These are phyloP conservation scores for Alternaria postmessia DNA, from an alignment of 2,329 filamentous ascomycete genomes.

Conservation along the genomic window DNA sequence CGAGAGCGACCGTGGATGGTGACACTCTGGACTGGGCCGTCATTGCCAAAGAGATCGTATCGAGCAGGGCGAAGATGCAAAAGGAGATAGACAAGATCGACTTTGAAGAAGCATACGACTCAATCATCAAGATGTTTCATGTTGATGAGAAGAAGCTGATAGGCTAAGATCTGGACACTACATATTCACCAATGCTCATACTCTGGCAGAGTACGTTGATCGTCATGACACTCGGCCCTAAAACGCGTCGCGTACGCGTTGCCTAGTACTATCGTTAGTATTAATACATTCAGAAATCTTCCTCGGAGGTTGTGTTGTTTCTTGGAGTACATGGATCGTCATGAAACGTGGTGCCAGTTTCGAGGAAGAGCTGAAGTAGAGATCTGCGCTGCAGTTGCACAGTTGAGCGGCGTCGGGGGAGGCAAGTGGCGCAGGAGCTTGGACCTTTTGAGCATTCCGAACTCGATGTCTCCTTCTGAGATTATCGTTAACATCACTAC, in stretches of 20 bases:
- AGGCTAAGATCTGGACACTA: background rate
- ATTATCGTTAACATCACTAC: background rate
- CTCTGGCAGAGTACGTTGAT: background rate
- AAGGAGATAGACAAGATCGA: conserved; percentile 43
- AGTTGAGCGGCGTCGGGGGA: background rate
- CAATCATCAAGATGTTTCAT: background rate
- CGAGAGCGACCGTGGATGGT: conserved; percentile 18
- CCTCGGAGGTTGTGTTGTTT: too few relatives aligned
- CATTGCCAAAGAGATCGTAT: conserved; percentile 41
- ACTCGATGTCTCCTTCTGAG: background rate
- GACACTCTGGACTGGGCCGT: conserved; percentile 41
- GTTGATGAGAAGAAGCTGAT: background rate
- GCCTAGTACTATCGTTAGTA: background rate
- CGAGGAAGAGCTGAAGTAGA: background rate
- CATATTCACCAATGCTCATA: background rate
- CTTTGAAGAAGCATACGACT: conserved; percentile 25
- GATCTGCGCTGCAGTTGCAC: conserved; percentile 1
- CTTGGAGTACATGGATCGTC: background rate
- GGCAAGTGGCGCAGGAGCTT: conserved; percentile 4
- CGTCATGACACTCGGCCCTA: background rate
- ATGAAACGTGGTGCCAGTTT: background rate
- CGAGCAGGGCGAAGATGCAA: conserved; percentile 40
- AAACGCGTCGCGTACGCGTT: background rate
- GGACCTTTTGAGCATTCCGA: conserved; percentile 2
- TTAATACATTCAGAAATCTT: too few relatives aligned